Percentiles rank a stretch among this genome's conserved stretches.
phyloP scores from a whole-genome alignment of 1,284 basidiomycete genomes.

The Irpex sp. region DNA sequence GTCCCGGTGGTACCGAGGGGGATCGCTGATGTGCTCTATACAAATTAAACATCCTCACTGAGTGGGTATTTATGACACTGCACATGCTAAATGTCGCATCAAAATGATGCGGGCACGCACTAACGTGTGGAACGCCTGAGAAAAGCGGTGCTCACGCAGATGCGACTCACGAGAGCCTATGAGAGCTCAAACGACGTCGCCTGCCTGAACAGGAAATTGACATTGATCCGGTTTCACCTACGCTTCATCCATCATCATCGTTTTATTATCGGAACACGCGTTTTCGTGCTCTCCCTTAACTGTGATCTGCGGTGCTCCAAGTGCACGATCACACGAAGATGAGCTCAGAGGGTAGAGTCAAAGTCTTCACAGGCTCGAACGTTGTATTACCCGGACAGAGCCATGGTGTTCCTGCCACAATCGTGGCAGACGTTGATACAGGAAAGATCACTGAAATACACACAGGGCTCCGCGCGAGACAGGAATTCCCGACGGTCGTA shows the following conservation, averaged over 20 bases:
- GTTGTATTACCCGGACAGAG: slow-evolving; percentile 57
- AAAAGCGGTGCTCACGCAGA: background rate
- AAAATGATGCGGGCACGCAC: background rate
- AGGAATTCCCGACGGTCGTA: slow-evolving; percentile 25
- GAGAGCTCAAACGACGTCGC: background rate
- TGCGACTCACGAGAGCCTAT: background rate
- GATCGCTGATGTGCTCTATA: background rate
- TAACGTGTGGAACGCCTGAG: background rate
- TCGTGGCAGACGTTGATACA: slow-evolving; percentile 56
- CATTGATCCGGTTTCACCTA: background rate
- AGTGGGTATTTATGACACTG: background rate
- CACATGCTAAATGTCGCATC: background rate
- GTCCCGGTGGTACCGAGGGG: background rate
- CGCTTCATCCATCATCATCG: background rate
- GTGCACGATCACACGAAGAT: slow-evolving; percentile 5
- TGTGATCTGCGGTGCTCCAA: too few relatives aligned
- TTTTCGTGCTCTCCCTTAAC: background rate
- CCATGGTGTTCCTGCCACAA: slow-evolving; percentile 61
- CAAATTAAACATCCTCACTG: background rate
- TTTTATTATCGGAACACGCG: background rate
- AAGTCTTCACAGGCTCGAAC: slow-evolving; percentile 43
- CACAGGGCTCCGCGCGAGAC: slow-evolving; percentile 26
- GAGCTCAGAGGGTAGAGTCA: slow-evolving; percentile 14
- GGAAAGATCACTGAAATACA: slow-evolving; percentile 69
- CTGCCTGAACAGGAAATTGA: background rate